These are phyloP conservation scores for Immersiporthe knoxdaviesiana DNA, from an alignment of 2,329 filamentous ascomycete species.

Conservation along the genomic window DNA sequence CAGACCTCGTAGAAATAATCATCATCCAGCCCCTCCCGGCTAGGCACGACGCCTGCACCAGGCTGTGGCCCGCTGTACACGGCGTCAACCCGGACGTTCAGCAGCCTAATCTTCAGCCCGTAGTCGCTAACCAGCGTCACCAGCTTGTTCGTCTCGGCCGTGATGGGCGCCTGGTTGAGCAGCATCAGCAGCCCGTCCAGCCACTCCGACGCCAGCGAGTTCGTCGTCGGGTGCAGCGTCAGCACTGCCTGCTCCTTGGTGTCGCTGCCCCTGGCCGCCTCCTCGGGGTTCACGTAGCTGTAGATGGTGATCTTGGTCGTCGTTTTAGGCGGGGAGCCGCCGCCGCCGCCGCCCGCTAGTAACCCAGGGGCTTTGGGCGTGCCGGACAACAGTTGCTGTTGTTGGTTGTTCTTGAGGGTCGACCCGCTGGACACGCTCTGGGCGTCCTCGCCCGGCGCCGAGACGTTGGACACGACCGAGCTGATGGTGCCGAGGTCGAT, in stretches of 20 bases:
- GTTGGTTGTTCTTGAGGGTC: slow-evolving; percentile 43
- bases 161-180: slow-evolving; percentile 92
- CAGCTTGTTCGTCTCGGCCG: slow-evolving; percentile 91
- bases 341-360: slow-evolving; percentile 12
- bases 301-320: slow-evolving; percentile 92
- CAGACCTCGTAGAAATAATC: slow-evolving; percentile 89
- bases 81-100: slow-evolving; percentile 88
- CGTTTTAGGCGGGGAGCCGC: slow-evolving; percentile 42
- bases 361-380: neutral
- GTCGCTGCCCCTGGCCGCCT: slow-evolving; percentile 41
- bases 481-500: slow-evolving; percentile 87
- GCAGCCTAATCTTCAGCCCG: slow-evolving; percentile 85
- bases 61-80: slow-evolving; percentile 67
- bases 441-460: slow-evolving; percentile 61
- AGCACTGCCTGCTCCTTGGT: slow-evolving; percentile 74
- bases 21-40: slow-evolving; percentile 82
- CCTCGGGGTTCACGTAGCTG: slow-evolving; percentile 60
- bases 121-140: slow-evolving; percentile 86
- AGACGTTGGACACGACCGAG: slow-evolving; percentile 92
- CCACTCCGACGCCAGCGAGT: slow-evolving; percentile 92
- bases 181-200: slow-evolving; percentile 94
- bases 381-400: neutral
- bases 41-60: slow-evolving; percentile 78
- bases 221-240: slow-evolving; percentile 78
- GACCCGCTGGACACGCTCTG: slow-evolving; percentile 49